Evolutionary conservation across 176 grass and related monocot species (phyloP).

Genomic region (Zea luxurians): DNA sequence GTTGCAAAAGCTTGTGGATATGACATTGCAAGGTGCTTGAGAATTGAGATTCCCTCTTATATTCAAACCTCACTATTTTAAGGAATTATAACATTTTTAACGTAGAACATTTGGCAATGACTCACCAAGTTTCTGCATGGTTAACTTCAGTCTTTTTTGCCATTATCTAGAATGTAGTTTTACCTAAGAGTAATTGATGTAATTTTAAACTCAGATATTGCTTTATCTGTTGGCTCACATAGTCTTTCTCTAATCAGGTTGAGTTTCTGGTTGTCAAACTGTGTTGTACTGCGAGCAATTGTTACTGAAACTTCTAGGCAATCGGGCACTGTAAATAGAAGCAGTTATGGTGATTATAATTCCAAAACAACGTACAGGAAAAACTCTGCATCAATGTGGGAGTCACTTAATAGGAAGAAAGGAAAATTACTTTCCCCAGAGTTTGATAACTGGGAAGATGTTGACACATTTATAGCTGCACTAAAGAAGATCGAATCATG

Average conservation of each 20-base stretch:
- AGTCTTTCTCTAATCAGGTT: slow-evolving; percentile 60
- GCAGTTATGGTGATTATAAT: slow-evolving; percentile 35
- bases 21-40: slow-evolving; percentile 80
- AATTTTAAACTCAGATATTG: slow-evolving; percentile 15
- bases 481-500: slow-evolving; percentile 90
- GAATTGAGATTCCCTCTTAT: slow-evolving; percentile 32
- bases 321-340: slow-evolving; percentile 37
- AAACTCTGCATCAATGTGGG: slow-evolving; percentile 80
- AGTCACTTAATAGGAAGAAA: slow-evolving; percentile 83
- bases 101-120: slow-evolving; percentile 3
- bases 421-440: slow-evolving; percentile 73
- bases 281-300: slow-evolving; percentile 76
- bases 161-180: slow-evolving; percentile 21
- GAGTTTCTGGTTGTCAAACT: slow-evolving; percentile 95
- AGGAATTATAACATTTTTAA: slow-evolving; percentile 11
- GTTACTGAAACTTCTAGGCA: slow-evolving; percentile 65
- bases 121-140: background rate
- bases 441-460: slow-evolving; percentile 84
- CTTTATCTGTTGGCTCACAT: slow-evolving; percentile 33
- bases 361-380: slow-evolving; percentile 50
- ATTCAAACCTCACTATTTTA: slow-evolving; percentile 11
- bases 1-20: slow-evolving; percentile 91
- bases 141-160: slow-evolving; percentile 10
- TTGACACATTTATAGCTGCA: slow-evolving; percentile 76
- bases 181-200: background rate